These are phyloP conservation scores for Hydnum rufescens DNA, from an alignment of 768 basidiomycete species.

Conservation along the genomic window DNA sequence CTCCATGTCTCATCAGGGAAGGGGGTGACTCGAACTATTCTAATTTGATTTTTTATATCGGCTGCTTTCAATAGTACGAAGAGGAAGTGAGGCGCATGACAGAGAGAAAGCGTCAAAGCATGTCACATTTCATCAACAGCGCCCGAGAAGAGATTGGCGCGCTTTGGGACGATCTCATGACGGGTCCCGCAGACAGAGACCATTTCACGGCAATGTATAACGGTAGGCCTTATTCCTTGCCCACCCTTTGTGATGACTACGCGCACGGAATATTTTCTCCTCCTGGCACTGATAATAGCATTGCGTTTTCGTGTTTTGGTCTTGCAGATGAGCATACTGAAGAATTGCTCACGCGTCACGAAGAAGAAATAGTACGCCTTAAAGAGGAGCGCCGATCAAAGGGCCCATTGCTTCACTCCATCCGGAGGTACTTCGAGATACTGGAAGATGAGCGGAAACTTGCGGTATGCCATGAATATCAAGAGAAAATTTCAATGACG, in stretches of 20 bases:
- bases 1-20: too few relatives aligned
- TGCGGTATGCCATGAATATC: conserved; percentile 20
- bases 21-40: conserved; percentile 23
- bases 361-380: conserved; percentile 61
- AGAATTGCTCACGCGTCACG: conserved; percentile 67
- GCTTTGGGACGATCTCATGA: conserved; percentile 75
- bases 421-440: conserved; percentile 82
- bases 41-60: not conserved
- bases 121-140: conserved; percentile 65
- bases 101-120: conserved; percentile 67
- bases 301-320: conserved; percentile 2
- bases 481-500: not conserved
- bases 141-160: conserved; percentile 62
- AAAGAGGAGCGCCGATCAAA: conserved; percentile 70
- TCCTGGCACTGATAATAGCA: not conserved
- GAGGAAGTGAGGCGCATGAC: conserved; percentile 81
- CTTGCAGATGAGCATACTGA: conserved; percentile 66
- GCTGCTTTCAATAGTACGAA: conserved; percentile 35
- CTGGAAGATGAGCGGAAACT: conserved; percentile 80
- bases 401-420: conserved; percentile 47
- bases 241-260: too few relatives aligned
- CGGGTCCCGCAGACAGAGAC: conserved; percentile 60
- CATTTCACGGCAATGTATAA: conserved; percentile 71
- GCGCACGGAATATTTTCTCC: too few relatives aligned
- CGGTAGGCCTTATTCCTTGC: conserved; percentile 34